Conservation (phyloP, 2,329 filamentous ascomycete species). For the Chalara sp. region DNA sequence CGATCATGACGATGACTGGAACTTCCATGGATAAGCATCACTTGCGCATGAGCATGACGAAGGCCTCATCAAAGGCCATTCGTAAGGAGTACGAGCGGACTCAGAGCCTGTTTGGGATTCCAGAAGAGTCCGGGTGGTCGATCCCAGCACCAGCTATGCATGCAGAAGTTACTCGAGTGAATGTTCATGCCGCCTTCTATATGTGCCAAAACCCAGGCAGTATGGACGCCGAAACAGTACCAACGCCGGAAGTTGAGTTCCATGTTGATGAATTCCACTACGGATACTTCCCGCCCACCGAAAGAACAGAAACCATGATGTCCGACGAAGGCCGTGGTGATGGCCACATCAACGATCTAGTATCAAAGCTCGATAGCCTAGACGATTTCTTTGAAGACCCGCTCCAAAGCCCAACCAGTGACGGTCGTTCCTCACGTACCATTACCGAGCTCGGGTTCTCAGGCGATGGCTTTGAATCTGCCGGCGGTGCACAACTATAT, state of each 20-base stretch:
- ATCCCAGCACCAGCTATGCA: conserved; percentile 89
- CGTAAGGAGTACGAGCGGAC: conserved; percentile 93
- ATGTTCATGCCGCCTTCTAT: conserved; percentile 95
- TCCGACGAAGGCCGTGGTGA: conserved; percentile 66
- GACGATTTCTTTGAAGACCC: conserved; percentile 76
- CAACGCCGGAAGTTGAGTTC: conserved; percentile 84
- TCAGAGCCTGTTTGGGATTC: conserved; percentile 92
- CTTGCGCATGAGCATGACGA: conserved; percentile 96
- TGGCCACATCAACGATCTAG: conserved; percentile 73
- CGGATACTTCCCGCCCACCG: conserved; percentile 56
- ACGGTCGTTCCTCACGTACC: conserved; percentile 54
- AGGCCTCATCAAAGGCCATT: conserved; percentile 74
- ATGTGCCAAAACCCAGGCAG: conserved; percentile 58
- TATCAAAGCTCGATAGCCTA: conserved; percentile 70
- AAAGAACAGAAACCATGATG: conserved; percentile 82
- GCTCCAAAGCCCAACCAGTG: conserved; percentile 49
- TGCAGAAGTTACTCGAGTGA: conserved; percentile 77
- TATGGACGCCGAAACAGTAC: conserved; percentile 51
- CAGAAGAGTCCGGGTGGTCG: conserved; percentile 92
- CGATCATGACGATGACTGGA: conserved; percentile 90
- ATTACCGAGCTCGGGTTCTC: conserved; percentile 60
- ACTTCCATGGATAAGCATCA: conserved; percentile 92
- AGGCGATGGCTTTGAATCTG: conserved; percentile 58
- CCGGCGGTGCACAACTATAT: conserved; percentile 71
- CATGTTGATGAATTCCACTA: conserved; percentile 72